A percentile compares a stretch with the other conserved stretches of the same genome.
phyloP scores from a whole-genome alignment of 495 filamentous ascomycete genomes.

The Apodospora peruviana region DNA sequence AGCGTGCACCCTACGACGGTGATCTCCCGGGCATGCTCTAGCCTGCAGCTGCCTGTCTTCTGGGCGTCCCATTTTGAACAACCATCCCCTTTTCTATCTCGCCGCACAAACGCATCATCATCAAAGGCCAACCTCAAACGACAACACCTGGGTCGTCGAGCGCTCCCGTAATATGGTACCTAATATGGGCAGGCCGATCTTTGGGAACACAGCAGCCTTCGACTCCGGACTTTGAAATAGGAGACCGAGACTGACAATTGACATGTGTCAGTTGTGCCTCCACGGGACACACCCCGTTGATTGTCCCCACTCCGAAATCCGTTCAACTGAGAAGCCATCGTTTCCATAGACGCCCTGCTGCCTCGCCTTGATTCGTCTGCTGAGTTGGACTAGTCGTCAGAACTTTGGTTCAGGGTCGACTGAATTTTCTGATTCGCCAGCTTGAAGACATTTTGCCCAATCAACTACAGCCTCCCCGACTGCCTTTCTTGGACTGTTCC shows the following conservation, averaged over 20 bases:
- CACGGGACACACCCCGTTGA: neutral
- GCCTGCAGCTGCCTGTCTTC: too few species aligned
- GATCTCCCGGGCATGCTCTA: too few species aligned
- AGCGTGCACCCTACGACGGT: too few species aligned
- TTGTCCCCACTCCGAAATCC: conserved; percentile 13
- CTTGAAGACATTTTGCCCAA: conserved; percentile 17
- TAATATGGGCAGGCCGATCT: too few species aligned
- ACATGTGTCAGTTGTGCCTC: neutral
- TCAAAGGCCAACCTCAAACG: too few species aligned
- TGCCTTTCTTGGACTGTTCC: neutral
- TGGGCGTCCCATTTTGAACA: too few species aligned
- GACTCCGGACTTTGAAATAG: too few species aligned
- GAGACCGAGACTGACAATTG: neutral
- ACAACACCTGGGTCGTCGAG: too few species aligned
- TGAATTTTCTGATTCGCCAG: conserved; percentile 23
- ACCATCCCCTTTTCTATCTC: too few species aligned
- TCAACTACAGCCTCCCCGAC: conserved; percentile 2
- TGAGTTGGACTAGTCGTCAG: conserved; percentile 6
- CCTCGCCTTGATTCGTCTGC: conserved; percentile 14
- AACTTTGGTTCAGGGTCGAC: neutral
- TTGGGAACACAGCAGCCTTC: too few species aligned
- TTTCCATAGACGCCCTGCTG: conserved; percentile 15
- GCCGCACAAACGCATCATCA: too few species aligned
- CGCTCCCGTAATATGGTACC: too few species aligned
- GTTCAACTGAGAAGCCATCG: conserved; percentile 16